phyloP scores from a whole-genome alignment of 2,329 filamentous ascomycete genomes.

The Penicillium sp. region DNA sequence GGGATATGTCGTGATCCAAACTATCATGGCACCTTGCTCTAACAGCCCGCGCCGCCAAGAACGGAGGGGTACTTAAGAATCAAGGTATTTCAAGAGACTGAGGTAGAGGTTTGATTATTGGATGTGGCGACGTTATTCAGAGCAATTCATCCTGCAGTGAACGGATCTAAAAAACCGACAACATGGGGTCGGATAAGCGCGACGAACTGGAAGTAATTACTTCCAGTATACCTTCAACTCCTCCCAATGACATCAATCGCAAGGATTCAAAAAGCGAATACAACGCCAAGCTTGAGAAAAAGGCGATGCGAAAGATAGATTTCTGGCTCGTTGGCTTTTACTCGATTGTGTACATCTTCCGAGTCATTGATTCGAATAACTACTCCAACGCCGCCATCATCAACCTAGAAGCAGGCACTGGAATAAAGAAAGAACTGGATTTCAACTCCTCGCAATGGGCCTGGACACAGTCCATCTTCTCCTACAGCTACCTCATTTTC shows the following conservation, averaged over 20 bases:
- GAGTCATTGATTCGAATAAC: constrained; percentile 41
- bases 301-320: constrained; percentile 36
- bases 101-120: neutral
- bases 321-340: constrained; percentile 31
- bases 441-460: constrained; percentile 36
- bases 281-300: constrained; percentile 25
- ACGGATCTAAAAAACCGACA: neutral
- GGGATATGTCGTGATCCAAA: constrained; percentile 22
- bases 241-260: neutral
- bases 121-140: neutral
- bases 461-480: constrained; percentile 43
- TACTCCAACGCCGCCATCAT: constrained; percentile 44
- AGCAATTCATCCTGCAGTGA: neutral
- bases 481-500: constrained; percentile 41
- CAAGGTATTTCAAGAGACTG: no score
- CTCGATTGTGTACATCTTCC: constrained; percentile 41
- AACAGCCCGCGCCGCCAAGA: constrained; percentile 1
- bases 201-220: constrained; percentile 4
- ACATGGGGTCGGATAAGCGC: constrained; percentile 1
- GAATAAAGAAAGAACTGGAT: constrained; percentile 40
- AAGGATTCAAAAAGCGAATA: neutral
- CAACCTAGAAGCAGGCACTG: constrained; percentile 40
- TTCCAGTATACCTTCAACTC: constrained; percentile 2
- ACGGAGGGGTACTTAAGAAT: neutral
- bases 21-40: constrained; percentile 23